Conservation (phyloP, 129 eudicot species). For the Pittosporum tobira region DNA sequence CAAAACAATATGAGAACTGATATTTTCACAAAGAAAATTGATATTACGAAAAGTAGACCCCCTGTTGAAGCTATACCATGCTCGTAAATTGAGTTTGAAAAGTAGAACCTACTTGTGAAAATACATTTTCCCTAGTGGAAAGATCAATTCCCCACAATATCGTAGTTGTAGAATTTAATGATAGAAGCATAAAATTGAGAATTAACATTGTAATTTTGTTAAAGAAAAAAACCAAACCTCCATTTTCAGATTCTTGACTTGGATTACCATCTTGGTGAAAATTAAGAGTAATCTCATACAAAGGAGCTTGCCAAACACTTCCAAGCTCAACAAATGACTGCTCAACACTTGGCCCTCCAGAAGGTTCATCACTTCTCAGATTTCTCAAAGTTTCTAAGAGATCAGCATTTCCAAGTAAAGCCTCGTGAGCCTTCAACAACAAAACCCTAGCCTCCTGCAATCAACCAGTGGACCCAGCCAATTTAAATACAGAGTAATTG, state of each 20-base stretch:
- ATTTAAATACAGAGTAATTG: neutral
- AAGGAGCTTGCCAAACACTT: conserved; percentile 86
- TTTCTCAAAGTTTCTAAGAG: conserved; percentile 34
- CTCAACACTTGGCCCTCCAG: conserved; percentile 20
- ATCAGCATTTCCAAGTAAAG: conserved; percentile 37
- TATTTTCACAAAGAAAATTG: no score
- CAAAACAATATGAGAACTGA: no score
- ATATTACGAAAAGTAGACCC: neutral
- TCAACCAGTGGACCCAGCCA: conserved; percentile 4
- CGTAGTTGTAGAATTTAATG: no score
- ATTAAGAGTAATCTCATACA: conserved; percentile 49
- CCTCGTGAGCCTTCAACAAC: conserved; percentile 59
- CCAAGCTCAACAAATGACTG: conserved; percentile 67
- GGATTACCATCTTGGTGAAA: conserved; percentile 12
- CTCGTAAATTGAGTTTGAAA: no score
- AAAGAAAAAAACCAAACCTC: conserved; percentile 25
- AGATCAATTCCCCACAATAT: no score
- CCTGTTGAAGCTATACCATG: no score
- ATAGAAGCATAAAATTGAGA: no score
- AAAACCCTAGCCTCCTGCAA: conserved; percentile 54
- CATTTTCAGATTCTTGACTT: conserved; percentile 17
- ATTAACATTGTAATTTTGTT: no score
- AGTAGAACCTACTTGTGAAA: no score
- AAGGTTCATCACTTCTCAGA: conserved; percentile 23
- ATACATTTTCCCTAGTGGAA: no score